Base-by-base conservation (phyloP, 1,284 basidiomycete genomes). In the Tetrapyrgos nigripes region DNA sequence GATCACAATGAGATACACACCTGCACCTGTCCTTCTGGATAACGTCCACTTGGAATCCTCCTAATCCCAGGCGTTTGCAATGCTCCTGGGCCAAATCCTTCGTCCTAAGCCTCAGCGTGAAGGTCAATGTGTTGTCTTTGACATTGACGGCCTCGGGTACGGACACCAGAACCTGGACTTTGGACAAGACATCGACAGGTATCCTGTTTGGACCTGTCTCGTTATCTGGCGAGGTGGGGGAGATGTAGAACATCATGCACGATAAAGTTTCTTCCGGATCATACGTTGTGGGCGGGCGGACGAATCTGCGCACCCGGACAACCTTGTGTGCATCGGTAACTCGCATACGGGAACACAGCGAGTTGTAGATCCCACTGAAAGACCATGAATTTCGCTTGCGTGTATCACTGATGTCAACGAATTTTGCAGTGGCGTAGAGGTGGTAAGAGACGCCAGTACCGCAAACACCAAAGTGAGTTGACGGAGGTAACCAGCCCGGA, bases 401-500 rank as follows among this genome's bases (percentile, higher is more conserved):
- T 37, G 69, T 64, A 9, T 83, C 81, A 31, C 82, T 81, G 37
- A 80, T 57, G 50, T 76, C 71, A 28, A 76, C 62, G 64, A 86
- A 88, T 62, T 79, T 84, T 4, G 88, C 89, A 24, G 83, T 82
- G 10, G 89, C 88, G 64, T 84, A 85, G 31, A 93, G 78, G n/a
- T 78, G 75, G 67, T 93, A 93, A 52, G 78, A 79, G 17, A 84
- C 82, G 21, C 89, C 88, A 23, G 82, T 67, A 17, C 76, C 75
- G 9, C 79, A 78, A 11, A 81, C 70, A 23, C 85, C 84, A 60
- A 84, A 82, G 1, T 62, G 60, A 11, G 83, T 77, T 14, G 83
- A 82, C 1, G 80, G 78, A 14, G 91, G 91, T 4, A 93, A 77
- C 92, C 92, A 93, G 10, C 91, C 91, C 5, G 91, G 91, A 23